Conservation (phyloP, 2,329 filamentous ascomycete species). For the Davidsoniella australis region DNA sequence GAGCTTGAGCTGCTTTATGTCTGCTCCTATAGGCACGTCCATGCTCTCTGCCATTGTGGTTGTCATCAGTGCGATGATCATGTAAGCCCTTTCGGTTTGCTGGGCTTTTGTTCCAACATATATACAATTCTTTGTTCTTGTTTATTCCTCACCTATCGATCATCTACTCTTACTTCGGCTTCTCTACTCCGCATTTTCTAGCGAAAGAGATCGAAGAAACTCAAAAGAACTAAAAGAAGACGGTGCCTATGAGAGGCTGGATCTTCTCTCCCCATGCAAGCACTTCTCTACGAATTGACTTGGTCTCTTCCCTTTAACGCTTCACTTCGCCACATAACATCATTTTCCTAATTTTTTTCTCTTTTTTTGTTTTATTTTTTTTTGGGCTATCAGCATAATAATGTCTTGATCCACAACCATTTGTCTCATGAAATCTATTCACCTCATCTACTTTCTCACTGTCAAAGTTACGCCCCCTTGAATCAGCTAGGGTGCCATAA, state of each 20-base stretch:
- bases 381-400: background rate
- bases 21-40: background rate
- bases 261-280: constrained; percentile 1
- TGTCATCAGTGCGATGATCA: background rate
- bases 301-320: no score
- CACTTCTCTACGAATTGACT: background rate
- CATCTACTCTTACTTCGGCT: background rate
- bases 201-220: background rate
- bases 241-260: constrained; percentile 2
- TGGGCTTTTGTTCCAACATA: background rate
- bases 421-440: no score
- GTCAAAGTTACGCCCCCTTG: no score
- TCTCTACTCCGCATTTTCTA: background rate
- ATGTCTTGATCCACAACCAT: background rate
- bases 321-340: background rate
- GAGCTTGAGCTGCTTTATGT: constrained; percentile 12
- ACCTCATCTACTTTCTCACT: no score
- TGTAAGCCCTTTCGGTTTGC: background rate
- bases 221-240: background rate
- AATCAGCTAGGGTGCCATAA: background rate
- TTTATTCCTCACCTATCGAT: background rate
- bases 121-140: background rate
- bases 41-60: background rate
- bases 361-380: background rate
- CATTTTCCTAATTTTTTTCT: background rate